Conservation (phyloP, 2,329 filamentous ascomycete species). For the Ilyonectria destructans region DNA sequence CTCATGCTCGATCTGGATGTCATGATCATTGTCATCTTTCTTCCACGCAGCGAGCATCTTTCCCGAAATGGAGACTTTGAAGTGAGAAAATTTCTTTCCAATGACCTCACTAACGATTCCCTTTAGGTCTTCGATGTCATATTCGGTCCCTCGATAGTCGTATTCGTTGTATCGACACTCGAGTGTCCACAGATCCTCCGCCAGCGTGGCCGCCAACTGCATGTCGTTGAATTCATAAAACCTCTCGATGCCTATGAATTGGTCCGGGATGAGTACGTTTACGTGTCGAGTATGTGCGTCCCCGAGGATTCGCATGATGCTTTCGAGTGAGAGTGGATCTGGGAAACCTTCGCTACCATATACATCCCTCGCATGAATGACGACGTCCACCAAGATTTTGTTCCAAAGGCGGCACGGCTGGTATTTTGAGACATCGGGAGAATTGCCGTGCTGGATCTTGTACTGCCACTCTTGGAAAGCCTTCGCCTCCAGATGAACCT, state of each 20-base stretch:
- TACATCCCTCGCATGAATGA: neutral
- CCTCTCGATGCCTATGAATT: neutral
- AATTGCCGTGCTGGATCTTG: neutral
- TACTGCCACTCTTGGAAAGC: constrained; percentile 13
- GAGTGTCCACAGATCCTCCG: constrained; percentile 15
- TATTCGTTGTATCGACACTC: neutral
- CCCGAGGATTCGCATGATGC: constrained; percentile 21
- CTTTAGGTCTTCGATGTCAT: neutral
- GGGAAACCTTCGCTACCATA: neutral
- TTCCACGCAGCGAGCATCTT: neutral
- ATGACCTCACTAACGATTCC: neutral
- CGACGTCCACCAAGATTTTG: constrained; percentile 2
- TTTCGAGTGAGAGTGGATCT: constrained; percentile 17
- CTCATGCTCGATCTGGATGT: neutral
- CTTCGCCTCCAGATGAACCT: constrained; percentile 12
- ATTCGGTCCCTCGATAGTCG: no score
- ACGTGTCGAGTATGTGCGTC: neutral
- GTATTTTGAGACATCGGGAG: neutral
- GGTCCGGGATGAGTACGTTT: neutral
- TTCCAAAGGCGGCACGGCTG: constrained; percentile 22
- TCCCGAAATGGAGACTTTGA: neutral
- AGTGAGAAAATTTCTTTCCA: neutral
- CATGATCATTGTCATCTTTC: neutral
- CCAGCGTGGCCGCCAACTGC: neutral
- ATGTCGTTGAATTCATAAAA: neutral